Base-by-base conservation (phyloP, 768 basidiomycete species). In the Clitopilus hobsonii region DNA sequence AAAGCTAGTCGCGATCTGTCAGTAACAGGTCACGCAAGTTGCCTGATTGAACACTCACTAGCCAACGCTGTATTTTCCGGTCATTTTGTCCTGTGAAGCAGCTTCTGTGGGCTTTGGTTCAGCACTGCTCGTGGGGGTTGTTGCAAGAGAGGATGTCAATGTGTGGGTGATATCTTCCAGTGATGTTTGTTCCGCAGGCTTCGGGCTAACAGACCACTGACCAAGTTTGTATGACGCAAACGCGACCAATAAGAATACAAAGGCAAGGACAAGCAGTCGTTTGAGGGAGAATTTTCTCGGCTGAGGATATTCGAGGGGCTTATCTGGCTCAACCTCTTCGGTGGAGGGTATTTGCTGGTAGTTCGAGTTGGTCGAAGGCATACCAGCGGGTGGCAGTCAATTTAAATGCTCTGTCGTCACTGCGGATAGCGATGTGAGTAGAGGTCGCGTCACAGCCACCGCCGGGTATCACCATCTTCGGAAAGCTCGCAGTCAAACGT, bases 21-120 rank as follows among this genome's bases (percentile, higher is more conserved):
- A 54, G 49, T 59, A 36, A 63, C 55, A 26, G 56, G 23, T 27
- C 8, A 50, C 38, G 53, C 45, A 27, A 16, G 41, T 32, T 18
- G 14, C 14, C 45, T 18, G 30, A 48, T 50, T 27, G 22, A 50
- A 28, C 26, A 80, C 89, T 68, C 62, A 91, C 88, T 91, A 91
- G 77, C 88, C 89, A 61, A 91, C 81, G 57, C 86, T 90, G 65
- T 84, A 84, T 69, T 89, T 91, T 58, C 83, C 83, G 14, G 41
- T 20, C 16, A 23, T 45, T 20, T 68, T 63, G 53, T 62, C 58
- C 49, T 75, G 70, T 72, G 79, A 76, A 16, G 66, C 58, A 59
- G 58, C 58, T 54, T 56, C 56, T 54, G 64, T 56, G 5, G 56
- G 48, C 36, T 54, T 55, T 26, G 38, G 52, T 55, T 57, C 54